These are phyloP conservation scores for Phytophthora pluvialis DNA, from an alignment of 352 stramenopile species.

Conservation along the genomic window DNA sequence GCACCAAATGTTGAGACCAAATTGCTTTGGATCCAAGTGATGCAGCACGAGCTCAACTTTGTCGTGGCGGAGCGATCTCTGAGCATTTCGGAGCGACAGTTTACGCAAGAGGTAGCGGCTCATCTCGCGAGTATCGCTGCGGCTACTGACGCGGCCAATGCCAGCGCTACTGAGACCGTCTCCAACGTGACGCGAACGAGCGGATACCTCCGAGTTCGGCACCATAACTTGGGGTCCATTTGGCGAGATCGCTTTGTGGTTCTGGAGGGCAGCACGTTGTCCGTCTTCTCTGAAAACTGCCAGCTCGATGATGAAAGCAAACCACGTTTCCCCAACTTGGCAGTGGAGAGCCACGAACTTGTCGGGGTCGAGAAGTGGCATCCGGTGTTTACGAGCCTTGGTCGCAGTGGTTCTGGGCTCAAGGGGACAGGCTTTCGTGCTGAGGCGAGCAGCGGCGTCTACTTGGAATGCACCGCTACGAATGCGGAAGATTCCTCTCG, in stretches of 20 bases:
- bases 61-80: slow-evolving; percentile 61
- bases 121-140: slow-evolving; percentile 36
- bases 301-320: slow-evolving; percentile 34
- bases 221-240: slow-evolving; percentile 55
- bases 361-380: slow-evolving; percentile 60
- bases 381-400: slow-evolving; percentile 38
- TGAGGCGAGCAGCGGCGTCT: slow-evolving; percentile 64
- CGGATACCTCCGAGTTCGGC: slow-evolving; percentile 52
- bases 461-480: slow-evolving; percentile 58
- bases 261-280: slow-evolving; percentile 42
- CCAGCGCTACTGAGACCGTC: not conserved
- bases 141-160: not conserved
- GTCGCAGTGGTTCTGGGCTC: slow-evolving; percentile 13
- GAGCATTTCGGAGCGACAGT: slow-evolving; percentile 58
- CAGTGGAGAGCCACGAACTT: slow-evolving; percentile 61
- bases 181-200: slow-evolving; percentile 11
- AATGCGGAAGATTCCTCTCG: slow-evolving; percentile 40
- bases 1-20: slow-evolving; percentile 44
- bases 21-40: slow-evolving; percentile 55
- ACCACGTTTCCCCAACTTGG: slow-evolving; percentile 8
- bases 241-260: slow-evolving; percentile 61
- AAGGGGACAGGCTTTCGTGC: slow-evolving; percentile 58
- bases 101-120: slow-evolving; percentile 56
- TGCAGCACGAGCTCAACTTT: slow-evolving; percentile 71
- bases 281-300: slow-evolving; percentile 42